These are phyloP conservation scores for Melanomma pulvis-pyrius DNA, from an alignment of 495 filamentous ascomycete genomes.

Conservation along the genomic window DNA sequence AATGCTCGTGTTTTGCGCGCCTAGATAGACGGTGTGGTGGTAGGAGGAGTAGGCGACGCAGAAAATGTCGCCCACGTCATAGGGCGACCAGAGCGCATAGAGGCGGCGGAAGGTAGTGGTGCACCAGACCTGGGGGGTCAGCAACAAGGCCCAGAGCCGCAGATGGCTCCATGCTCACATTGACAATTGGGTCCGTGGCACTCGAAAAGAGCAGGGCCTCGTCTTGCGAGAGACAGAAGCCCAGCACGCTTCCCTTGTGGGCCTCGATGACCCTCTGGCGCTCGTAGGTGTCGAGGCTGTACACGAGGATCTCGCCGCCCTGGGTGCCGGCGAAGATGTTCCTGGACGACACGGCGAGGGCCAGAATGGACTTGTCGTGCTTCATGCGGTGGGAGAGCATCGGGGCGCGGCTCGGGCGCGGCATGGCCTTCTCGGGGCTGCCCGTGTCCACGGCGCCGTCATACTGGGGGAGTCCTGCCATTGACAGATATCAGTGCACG, in stretches of 20 bases:
- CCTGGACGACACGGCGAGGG: slow-evolving; percentile 63
- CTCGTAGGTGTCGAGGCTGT: slow-evolving; percentile 85
- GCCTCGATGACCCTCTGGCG: slow-evolving; percentile 74
- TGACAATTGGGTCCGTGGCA: slow-evolving; percentile 90
- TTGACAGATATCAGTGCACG: slow-evolving; percentile 25
- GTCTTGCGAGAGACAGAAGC: slow-evolving; percentile 76
- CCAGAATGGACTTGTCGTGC: slow-evolving; percentile 72
- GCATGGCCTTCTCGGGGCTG: neutral
- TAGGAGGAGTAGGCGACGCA: slow-evolving; percentile 81
- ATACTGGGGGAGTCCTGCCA: slow-evolving; percentile 28
- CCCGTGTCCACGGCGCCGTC: slow-evolving; percentile 14
- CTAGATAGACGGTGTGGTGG: slow-evolving; percentile 82
- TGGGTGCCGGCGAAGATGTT: slow-evolving; percentile 88
- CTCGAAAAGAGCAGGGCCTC: slow-evolving; percentile 81
- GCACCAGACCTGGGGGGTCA: slow-evolving; percentile 60
- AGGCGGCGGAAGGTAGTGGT: slow-evolving; percentile 64
- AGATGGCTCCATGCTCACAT: slow-evolving; percentile 59
- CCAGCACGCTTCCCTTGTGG: slow-evolving; percentile 87
- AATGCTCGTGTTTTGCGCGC: slow-evolving; percentile 92
- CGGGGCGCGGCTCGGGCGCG: slow-evolving; percentile 43
- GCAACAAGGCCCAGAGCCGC: neutral
- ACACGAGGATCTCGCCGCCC: slow-evolving; percentile 87
- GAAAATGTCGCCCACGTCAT: slow-evolving; percentile 96
- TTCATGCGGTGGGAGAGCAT: slow-evolving; percentile 68
- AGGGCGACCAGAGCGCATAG: slow-evolving; percentile 89